Conservation (phyloP, 345 rosid genomes). For the Eucalyptus marginata region DNA sequence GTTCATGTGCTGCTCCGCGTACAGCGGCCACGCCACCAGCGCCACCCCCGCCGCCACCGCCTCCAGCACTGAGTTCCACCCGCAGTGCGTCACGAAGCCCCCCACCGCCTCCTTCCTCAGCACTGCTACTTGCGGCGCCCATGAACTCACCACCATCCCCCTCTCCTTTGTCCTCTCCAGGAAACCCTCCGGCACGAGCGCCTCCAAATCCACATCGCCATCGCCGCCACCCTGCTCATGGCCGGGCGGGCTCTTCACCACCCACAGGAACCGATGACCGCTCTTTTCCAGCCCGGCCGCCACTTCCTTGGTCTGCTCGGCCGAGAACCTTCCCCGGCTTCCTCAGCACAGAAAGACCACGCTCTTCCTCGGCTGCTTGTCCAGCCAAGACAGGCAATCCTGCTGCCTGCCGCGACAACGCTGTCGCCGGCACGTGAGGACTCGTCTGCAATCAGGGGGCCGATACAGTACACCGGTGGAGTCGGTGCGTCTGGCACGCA, state of each 20-base stretch:
- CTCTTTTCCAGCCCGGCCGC: constrained; percentile 2
- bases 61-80: constrained; percentile 13
- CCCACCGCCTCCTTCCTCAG: neutral
- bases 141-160: neutral
- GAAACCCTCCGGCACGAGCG: neutral
- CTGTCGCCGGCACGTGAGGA: neutral
- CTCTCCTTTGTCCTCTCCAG: neutral
- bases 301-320: constrained; percentile 1
- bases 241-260: neutral
- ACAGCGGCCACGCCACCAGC: constrained; percentile 2
- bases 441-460: neutral
- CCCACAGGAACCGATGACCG: constrained; percentile 7
- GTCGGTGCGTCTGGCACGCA: neutral
- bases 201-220: neutral
- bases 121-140: constrained; percentile 7
- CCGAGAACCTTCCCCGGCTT: neutral
- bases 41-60: constrained; percentile 1
- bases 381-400: constrained; percentile 1
- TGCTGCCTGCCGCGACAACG: neutral
- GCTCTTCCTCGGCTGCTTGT: neutral
- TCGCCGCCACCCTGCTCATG: neutral
- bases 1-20: constrained; percentile 3
- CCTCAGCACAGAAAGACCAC: constrained; percentile 12
- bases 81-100: constrained; percentile 11
- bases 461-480: neutral